phyloP scores from a whole-genome alignment of 2,329 filamentous ascomycete species.

The Aspergillus ochraceus region DNA sequence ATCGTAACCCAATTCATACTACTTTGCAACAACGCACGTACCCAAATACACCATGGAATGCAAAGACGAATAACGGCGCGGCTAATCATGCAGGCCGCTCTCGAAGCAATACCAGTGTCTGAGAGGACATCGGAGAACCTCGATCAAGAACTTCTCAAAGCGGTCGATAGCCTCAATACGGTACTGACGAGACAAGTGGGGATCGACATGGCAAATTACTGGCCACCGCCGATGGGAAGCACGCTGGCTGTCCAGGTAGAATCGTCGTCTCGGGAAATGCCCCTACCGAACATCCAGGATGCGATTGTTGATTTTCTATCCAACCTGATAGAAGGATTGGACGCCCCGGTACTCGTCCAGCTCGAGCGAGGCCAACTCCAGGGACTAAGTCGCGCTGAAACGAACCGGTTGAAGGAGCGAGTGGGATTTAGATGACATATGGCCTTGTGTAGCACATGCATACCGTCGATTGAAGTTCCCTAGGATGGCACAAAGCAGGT shows the following conservation, averaged over 20 bases:
- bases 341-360: slow-evolving; percentile 52
- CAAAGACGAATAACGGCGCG: slow-evolving; percentile 47
- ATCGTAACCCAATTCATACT: slow-evolving; percentile 45
- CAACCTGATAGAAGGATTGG: slow-evolving; percentile 43
- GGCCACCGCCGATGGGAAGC: slow-evolving; percentile 15
- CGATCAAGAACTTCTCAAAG: slow-evolving; percentile 49
- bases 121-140: slow-evolving; percentile 40
- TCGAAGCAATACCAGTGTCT: slow-evolving; percentile 50
- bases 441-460: background rate
- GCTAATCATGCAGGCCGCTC: slow-evolving; percentile 52
- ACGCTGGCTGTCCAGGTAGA: slow-evolving; percentile 29
- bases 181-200: slow-evolving; percentile 25
- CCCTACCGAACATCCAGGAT: slow-evolving; percentile 40
- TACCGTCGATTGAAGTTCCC: background rate
- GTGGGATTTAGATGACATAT: slow-evolving; percentile 21
- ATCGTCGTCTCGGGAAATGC: slow-evolving; percentile 26
- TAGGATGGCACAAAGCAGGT: background rate
- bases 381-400: slow-evolving; percentile 40
- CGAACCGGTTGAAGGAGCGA: slow-evolving; percentile 33
- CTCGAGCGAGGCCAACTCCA: slow-evolving; percentile 50
- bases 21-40: slow-evolving; percentile 43
- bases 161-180: slow-evolving; percentile 33
- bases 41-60: slow-evolving; percentile 18
- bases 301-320: slow-evolving; percentile 44
- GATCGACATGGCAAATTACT: slow-evolving; percentile 9